Evolutionary conservation across 140 eudicot genomes (phyloP).

Genomic region (Bidens hawaiensis): DNA sequence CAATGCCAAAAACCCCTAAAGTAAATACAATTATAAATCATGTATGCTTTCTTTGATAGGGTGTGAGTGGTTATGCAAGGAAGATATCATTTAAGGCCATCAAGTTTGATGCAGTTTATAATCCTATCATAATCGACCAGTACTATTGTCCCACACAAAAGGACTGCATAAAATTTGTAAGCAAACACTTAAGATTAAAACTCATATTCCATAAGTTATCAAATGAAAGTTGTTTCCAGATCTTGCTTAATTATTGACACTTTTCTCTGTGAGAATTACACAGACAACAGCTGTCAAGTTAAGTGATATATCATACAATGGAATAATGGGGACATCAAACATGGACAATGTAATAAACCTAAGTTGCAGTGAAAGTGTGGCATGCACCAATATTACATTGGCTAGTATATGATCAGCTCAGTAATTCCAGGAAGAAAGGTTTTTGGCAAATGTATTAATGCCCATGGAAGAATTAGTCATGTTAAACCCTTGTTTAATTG

Average conservation of each 20-base stretch:
- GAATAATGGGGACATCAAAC: constrained; percentile 55
- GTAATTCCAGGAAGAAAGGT: constrained; percentile 37
- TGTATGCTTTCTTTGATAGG: constrained; percentile 31
- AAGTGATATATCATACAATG: constrained; percentile 44
- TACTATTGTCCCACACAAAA: constrained; percentile 47
- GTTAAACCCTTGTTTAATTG: constrained; percentile 53
- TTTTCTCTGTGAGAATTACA: constrained; percentile 17
- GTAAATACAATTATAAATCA: background rate
- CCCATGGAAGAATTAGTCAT: constrained; percentile 51
- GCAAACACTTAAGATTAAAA: constrained; percentile 9
- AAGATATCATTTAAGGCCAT: constrained; percentile 54
- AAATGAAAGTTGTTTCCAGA: constrained; percentile 1
- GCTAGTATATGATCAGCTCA: constrained; percentile 47
- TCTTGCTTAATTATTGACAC: background rate
- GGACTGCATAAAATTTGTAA: constrained; percentile 40
- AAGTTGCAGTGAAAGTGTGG: constrained; percentile 51
- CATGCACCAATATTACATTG: constrained; percentile 45
- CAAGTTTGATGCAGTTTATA: constrained; percentile 39
- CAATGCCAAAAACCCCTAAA: background rate
- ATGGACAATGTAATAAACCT: constrained; percentile 51
- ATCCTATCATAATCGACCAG: constrained; percentile 67
- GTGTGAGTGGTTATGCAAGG: constrained; percentile 67
- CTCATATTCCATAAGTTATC: background rate
- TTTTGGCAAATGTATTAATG: constrained; percentile 45
- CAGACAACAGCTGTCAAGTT: constrained; percentile 48